These are phyloP conservation scores for Syzygium syzygioides DNA, from an alignment of 441 rosid genomes.

Conservation along the genomic window DNA sequence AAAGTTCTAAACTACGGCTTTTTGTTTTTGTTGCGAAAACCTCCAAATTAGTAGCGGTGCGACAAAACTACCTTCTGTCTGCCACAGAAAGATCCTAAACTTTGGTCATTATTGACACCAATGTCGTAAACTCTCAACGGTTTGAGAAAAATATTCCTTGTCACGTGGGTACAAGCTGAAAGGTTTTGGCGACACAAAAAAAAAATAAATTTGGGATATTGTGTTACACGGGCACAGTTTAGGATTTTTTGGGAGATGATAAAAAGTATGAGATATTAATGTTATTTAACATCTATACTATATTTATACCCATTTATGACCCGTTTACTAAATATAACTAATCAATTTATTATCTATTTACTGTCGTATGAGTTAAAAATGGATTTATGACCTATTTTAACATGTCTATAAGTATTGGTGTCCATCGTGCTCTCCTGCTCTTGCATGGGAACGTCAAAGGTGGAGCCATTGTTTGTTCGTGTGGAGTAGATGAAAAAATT, in stretches of 20 bases:
- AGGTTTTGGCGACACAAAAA: neutral
- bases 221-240: rapidly evolving
- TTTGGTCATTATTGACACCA: neutral
- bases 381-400: too few species aligned
- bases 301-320: too few species aligned
- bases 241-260: neutral
- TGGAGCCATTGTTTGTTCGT: neutral
- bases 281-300: too few species aligned
- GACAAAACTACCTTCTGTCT: neutral
- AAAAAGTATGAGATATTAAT: neutral
- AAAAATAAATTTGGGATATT: neutral
- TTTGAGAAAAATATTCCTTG: neutral
- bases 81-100: neutral
- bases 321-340: too few species aligned
- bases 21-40: neutral
- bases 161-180: neutral
- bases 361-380: too few species aligned
- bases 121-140: neutral
- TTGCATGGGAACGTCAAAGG: too few species aligned
- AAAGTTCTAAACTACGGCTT: neutral
- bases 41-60: too few species aligned
- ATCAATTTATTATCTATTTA: too few species aligned
- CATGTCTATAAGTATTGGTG: too few species aligned
- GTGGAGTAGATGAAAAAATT: neutral
- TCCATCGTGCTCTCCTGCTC: too few species aligned